Percentiles rank a stretch among this genome's conserved stretches.
phyloP scores from a whole-genome alignment of 1,139 yeast genomes.

The Debaryomycetaceae sp. region DNA sequence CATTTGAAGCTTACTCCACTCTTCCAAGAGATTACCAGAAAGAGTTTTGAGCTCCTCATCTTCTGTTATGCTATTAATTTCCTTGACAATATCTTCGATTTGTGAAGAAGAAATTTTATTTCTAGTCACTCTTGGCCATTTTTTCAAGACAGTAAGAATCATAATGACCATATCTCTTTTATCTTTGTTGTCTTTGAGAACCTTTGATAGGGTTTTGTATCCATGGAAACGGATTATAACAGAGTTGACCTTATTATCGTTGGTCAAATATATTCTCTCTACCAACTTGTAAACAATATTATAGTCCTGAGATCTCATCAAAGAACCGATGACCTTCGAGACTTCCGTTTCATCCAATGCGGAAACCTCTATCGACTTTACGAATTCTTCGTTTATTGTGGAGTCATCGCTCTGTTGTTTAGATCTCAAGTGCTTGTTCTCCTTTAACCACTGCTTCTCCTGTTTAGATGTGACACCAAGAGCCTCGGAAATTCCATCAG shows the following conservation, averaged over 20 bases:
- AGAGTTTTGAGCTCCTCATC: conserved; percentile 31
- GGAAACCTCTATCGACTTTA: conserved; percentile 52
- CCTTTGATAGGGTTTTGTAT: conserved; percentile 68
- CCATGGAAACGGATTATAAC: conserved; percentile 81
- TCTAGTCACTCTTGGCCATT: conserved; percentile 80
- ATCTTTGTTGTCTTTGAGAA: conserved; percentile 42
- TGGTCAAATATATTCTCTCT: conserved; percentile 59
- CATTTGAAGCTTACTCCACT: conserved; percentile 75
- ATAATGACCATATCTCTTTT: conserved; percentile 34
- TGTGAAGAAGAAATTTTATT: conserved; percentile 79
- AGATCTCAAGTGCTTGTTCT: conserved; percentile 45
- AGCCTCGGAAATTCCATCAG: conserved; percentile 82
- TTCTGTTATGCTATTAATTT: conserved; percentile 30
- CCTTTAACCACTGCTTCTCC: conserved; percentile 64
- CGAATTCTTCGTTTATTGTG: conserved; percentile 61
- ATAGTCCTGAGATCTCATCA: conserved; percentile 74
- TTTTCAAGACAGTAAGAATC: conserved; percentile 54
- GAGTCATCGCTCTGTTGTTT: conserved; percentile 56
- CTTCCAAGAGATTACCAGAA: conserved; percentile 48
- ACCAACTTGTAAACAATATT: conserved; percentile 64
- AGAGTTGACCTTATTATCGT: conserved; percentile 51
- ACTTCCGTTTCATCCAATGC: conserved; percentile 61
- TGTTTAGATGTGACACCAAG: conserved; percentile 66
- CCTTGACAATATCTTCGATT: conserved; percentile 62
- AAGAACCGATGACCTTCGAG: conserved; percentile 74